Percentiles rank a stretch among this genome's conserved stretches.
These are phyloP conservation scores for Trichoderma sp. DNA, from an alignment of 2,329 filamentous ascomycete genomes.

Conservation along the genomic window DNA sequence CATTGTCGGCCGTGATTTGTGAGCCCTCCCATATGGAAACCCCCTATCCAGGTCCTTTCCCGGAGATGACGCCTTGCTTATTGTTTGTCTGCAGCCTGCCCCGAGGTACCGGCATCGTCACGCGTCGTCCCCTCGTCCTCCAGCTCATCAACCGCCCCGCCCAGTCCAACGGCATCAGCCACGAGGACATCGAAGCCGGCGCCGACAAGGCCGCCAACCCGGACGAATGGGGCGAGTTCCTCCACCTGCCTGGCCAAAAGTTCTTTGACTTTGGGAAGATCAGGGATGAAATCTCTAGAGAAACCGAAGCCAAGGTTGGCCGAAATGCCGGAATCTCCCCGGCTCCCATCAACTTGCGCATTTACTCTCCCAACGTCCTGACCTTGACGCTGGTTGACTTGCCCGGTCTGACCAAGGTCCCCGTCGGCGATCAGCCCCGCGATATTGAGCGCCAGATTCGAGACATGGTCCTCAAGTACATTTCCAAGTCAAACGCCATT, in stretches of 20 bases:
- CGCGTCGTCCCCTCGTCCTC: slow-evolving; percentile 88
- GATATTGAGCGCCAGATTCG: slow-evolving; percentile 96
- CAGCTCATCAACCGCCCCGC: slow-evolving; percentile 92
- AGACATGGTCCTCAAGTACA: slow-evolving; percentile 98
- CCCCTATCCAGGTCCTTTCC: not conserved
- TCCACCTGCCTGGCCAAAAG: slow-evolving; percentile 96
- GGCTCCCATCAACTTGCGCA: slow-evolving; percentile 93
- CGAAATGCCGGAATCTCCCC: slow-evolving; percentile 95
- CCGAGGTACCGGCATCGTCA: slow-evolving; percentile 96
- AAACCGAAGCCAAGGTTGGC: slow-evolving; percentile 95
- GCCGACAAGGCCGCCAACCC: slow-evolving; percentile 84
- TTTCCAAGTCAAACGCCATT: slow-evolving; percentile 97
- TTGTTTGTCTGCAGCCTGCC: slow-evolving; percentile 64
- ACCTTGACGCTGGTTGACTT: slow-evolving; percentile 95
- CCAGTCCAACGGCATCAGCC: slow-evolving; percentile 70
- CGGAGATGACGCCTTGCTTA: not conserved
- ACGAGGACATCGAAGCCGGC: slow-evolving; percentile 60
- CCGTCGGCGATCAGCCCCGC: slow-evolving; percentile 91
- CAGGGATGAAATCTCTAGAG: slow-evolving; percentile 91
- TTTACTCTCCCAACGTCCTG: slow-evolving; percentile 97
- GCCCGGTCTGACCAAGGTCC: slow-evolving; percentile 93
- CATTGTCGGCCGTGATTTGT: slow-evolving; percentile 99
- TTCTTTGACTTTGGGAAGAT: slow-evolving; percentile 99
- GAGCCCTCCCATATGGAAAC: slow-evolving; percentile 40
- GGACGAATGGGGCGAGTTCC: slow-evolving; percentile 98